A percentile compares a stretch with the other conserved stretches of the same genome.
These are phyloP conservation scores for Termitomyces sp. DNA, from an alignment of 768 basidiomycete genomes.

Conservation along the genomic window DNA sequence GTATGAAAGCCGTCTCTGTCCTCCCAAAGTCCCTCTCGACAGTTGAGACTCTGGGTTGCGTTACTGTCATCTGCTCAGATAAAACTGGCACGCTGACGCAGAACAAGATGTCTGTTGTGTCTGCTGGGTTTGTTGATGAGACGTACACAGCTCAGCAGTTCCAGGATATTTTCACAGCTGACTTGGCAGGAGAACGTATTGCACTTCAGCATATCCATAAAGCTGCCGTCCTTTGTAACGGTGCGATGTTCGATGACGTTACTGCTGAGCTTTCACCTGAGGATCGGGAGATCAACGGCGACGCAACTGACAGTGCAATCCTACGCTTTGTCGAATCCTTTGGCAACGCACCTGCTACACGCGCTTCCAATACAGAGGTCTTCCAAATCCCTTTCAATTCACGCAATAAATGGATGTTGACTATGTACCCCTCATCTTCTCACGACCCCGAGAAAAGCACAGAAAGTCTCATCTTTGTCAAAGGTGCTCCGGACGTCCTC, in stretches of 20 bases:
- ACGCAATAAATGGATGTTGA: conserved; percentile 58
- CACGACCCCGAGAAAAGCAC: conserved; percentile 3
- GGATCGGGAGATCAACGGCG: conserved; percentile 36
- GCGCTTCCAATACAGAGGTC: conserved; percentile 18
- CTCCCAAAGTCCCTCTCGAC: conserved; percentile 49
- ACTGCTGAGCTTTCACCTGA: conserved; percentile 19
- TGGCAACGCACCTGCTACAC: conserved; percentile 18
- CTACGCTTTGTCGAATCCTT: conserved; percentile 40
- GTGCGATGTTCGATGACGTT: conserved; percentile 44
- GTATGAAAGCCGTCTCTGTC: conserved; percentile 11
- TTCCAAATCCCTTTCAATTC: conserved; percentile 46
- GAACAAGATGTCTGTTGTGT: conserved; percentile 55
- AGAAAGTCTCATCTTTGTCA: conserved; percentile 35
- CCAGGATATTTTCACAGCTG: conserved; percentile 3
- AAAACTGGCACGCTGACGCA: conserved; percentile 63
- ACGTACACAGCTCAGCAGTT: conserved; percentile 25
- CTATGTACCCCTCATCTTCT: conserved; percentile 23
- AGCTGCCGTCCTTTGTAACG: conserved; percentile 50
- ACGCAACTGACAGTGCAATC: conserved; percentile 52
- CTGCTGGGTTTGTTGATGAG: conserved; percentile 34
- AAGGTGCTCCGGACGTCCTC: conserved; percentile 59
- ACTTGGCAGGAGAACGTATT: conserved; percentile 2
- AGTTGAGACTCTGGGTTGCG: conserved; percentile 63
- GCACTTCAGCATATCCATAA: conserved; percentile 23
- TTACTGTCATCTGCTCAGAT: conserved; percentile 49